A percentile compares a stretch with the other conserved stretches of the same genome.
These are phyloP conservation scores for Phlebiopsis flavidoalba DNA, from an alignment of 768 basidiomycete genomes.

Conservation along the genomic window DNA sequence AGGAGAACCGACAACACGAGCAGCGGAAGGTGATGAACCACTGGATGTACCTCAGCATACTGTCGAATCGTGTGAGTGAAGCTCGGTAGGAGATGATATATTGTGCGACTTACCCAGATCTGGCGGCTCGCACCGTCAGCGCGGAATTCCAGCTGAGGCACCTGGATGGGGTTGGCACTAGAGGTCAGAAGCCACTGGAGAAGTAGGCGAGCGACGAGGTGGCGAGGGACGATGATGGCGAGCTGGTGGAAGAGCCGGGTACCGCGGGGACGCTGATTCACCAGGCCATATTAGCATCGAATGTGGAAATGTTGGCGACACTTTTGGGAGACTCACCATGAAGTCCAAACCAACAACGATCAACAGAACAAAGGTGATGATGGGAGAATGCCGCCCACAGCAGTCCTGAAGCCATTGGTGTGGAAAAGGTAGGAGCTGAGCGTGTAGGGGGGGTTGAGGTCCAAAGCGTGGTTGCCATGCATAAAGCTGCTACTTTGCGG, in stretches of 20 bases:
- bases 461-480: constrained; percentile 28
- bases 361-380: constrained; percentile 42
- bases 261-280: constrained; percentile 30
- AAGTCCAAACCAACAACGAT: constrained; percentile 32
- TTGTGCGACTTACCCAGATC: constrained; percentile 34
- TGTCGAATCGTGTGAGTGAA: not conserved
- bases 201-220: constrained; percentile 37
- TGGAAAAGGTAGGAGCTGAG: constrained; percentile 35
- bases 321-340: constrained; percentile 20
- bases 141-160: constrained; percentile 31
- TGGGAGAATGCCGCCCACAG: constrained; percentile 48
- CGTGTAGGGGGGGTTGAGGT: constrained; percentile 31
- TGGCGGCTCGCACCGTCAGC: constrained; percentile 29
- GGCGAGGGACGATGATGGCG: constrained; percentile 31
- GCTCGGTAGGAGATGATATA: not conserved
- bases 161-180: constrained; percentile 38
- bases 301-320: not conserved
- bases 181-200: constrained; percentile 53
- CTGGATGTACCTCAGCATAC: constrained; percentile 46
- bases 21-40: constrained; percentile 47
- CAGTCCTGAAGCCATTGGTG: constrained; percentile 43
- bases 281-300: not conserved
- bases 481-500: constrained; percentile 1
- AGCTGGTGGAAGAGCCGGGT: constrained; percentile 47
- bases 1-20: constrained; percentile 41